phyloP scores from a whole-genome alignment of 2,329 filamentous ascomycete species.

The Fusarium continuum region DNA sequence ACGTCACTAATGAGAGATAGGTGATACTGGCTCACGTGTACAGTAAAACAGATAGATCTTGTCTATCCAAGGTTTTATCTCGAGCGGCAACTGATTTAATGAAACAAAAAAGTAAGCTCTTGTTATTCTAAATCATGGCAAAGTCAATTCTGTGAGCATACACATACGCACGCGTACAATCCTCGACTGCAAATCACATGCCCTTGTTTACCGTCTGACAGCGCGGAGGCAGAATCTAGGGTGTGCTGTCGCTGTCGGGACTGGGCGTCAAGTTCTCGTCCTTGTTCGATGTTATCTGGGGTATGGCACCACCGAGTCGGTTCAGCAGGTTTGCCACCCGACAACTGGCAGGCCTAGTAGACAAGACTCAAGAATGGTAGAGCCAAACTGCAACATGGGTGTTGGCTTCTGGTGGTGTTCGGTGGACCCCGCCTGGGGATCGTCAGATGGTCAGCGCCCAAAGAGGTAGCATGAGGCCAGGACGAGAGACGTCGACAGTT shows the following conservation, averaged over 20 bases:
- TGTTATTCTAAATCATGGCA: neutral
- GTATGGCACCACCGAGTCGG: slow-evolving; percentile 34
- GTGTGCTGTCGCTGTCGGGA: slow-evolving; percentile 16
- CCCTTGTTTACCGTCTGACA: neutral
- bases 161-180: no score
- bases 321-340: slow-evolving; percentile 19
- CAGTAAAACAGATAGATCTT: neutral
- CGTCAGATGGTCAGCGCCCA: slow-evolving; percentile 34
- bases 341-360: neutral
- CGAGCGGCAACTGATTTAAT: neutral
- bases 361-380: neutral
- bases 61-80: neutral
- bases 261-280: slow-evolving; percentile 17
- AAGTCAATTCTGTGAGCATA: neutral
- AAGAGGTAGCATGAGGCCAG: slow-evolving; percentile 34
- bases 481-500: slow-evolving; percentile 20
- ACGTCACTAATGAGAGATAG: neutral
- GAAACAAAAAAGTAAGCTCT: neutral
- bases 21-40: neutral
- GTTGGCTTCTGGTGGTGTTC: slow-evolving; percentile 11
- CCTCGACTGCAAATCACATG: slow-evolving; percentile 7
- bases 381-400: neutral
- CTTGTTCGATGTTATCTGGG: slow-evolving; percentile 36
- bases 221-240: neutral
- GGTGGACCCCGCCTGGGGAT: slow-evolving; percentile 30